Conservation (phyloP, 1,284 basidiomycete genomes). For the Sporisorium reilianum region DNA sequence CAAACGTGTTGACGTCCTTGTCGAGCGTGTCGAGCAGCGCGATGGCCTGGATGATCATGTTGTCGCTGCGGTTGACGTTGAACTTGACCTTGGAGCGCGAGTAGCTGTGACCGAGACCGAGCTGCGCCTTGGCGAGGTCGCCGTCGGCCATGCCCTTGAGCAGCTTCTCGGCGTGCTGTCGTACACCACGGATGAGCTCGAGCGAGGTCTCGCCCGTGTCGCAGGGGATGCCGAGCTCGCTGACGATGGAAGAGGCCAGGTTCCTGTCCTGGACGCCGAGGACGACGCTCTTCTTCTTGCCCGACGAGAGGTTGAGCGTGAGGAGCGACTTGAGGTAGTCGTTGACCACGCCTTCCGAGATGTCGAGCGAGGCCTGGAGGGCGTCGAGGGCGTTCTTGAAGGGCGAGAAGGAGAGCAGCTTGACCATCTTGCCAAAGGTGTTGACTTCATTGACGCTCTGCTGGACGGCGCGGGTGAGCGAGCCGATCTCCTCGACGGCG, state of each 20-base stretch:
- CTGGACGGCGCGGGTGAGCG: constrained; percentile 84
- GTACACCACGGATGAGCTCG: constrained; percentile 92
- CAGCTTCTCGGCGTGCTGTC: constrained; percentile 90
- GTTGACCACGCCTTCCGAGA: constrained; percentile 93
- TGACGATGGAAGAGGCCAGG: constrained; percentile 85
- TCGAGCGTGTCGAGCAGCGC: constrained; percentile 96
- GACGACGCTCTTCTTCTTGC: constrained; percentile 81
- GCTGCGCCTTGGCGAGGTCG: constrained; percentile 95
- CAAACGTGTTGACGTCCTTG: constrained; percentile 99
- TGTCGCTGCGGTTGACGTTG: constrained; percentile 98
- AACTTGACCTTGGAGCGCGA: constrained; percentile 99
- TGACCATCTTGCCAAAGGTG: constrained; percentile 95
- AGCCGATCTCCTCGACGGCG: constrained; percentile 88
- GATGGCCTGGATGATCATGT: constrained; percentile 99
- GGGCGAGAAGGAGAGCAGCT: constrained; percentile 89
- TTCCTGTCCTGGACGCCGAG: constrained; percentile 86
- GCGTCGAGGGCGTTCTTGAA: constrained; percentile 96
- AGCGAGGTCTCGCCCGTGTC: constrained; percentile 87
- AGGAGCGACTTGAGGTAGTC: constrained; percentile 87
- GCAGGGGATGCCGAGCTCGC: constrained; percentile 82
- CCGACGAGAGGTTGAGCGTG: constrained; percentile 85
- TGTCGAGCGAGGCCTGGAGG: constrained; percentile 94
- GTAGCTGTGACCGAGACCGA: constrained; percentile 95
- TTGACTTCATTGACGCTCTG: constrained; percentile 78
- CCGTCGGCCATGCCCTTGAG: constrained; percentile 87